Conservation (phyloP, 2,329 filamentous ascomycete species). For the Emergomyces pasteurianus region DNA sequence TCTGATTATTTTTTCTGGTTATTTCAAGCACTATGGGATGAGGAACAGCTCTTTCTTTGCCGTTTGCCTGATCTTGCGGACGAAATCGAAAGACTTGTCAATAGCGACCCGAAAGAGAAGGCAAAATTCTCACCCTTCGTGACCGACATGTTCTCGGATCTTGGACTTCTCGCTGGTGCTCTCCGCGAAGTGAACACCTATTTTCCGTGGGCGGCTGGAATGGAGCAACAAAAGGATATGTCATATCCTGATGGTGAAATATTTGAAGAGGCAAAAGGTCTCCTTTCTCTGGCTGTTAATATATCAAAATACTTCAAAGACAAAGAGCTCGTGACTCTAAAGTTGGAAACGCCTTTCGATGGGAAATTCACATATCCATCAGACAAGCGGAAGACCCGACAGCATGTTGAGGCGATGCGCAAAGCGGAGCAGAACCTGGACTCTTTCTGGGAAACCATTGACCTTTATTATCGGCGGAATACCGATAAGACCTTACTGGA, state of each 20-base stretch:
- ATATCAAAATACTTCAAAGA: background rate
- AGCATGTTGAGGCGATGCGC: slow-evolving; percentile 34
- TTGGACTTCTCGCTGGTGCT: slow-evolving; percentile 36
- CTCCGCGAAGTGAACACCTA: slow-evolving; percentile 35
- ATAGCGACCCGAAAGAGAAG: slow-evolving; percentile 20
- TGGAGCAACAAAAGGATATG: slow-evolving; percentile 15
- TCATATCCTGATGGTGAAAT: background rate
- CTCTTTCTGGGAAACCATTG: slow-evolving; percentile 32
- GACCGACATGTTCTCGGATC: slow-evolving; percentile 28
- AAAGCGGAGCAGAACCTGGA: slow-evolving; percentile 39
- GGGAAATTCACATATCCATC: slow-evolving; percentile 38
- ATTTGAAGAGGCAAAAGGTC: background rate
- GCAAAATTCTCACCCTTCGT: slow-evolving; percentile 29
- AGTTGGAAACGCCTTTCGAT: slow-evolving; percentile 7
- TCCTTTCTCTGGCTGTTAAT: background rate
- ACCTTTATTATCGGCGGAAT: slow-evolving; percentile 10
- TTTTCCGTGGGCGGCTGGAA: slow-evolving; percentile 35
- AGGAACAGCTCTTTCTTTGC: slow-evolving; percentile 22
- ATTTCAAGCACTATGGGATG: slow-evolving; percentile 29
- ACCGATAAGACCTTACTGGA: slow-evolving; percentile 3
- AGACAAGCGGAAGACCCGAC: slow-evolving; percentile 34
- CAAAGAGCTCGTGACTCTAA: background rate
- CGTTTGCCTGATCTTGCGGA: slow-evolving; percentile 32
- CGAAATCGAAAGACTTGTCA: slow-evolving; percentile 36
- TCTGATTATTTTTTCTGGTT: slow-evolving; percentile 25